These are phyloP conservation scores for Cutaneotrichosporon sp. DNA, from an alignment of 1,284 basidiomycete species.

Conservation along the genomic window DNA sequence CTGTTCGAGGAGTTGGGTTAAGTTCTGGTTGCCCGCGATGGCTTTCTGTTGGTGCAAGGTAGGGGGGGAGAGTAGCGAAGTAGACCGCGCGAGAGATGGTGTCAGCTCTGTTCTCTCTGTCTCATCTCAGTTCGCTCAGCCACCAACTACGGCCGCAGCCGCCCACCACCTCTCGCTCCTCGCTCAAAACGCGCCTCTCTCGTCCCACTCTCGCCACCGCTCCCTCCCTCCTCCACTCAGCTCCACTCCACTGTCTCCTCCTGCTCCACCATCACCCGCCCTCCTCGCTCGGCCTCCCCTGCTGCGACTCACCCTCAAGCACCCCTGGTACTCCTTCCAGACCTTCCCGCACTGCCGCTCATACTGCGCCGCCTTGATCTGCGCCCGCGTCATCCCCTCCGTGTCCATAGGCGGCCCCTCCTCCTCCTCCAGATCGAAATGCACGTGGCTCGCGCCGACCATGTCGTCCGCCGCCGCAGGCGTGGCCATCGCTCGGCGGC, in stretches of 20 bases:
- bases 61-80: no score
- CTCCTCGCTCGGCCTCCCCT: background rate
- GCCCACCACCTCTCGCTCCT: no score
- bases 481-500: conserved; percentile 13
- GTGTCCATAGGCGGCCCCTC: conserved; percentile 35
- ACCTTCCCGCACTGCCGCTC: conserved; percentile 76
- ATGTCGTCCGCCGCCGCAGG: conserved; percentile 22
- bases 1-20: conserved; percentile 73
- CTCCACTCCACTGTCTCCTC: background rate
- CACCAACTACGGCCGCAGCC: background rate
- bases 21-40: conserved; percentile 69
- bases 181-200: background rate
- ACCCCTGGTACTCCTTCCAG: conserved; percentile 75
- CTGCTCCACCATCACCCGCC: background rate
- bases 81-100: no score
- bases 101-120: no score
- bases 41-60: conserved; percentile 75
- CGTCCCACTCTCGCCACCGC: no score
- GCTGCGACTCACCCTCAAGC: conserved; percentile 69
- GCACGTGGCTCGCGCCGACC: conserved; percentile 21
- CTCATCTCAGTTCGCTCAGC: background rate
- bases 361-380: conserved; percentile 69
- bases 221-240: background rate
- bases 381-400: conserved; percentile 43
- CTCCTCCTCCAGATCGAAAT: conserved; percentile 12